A percentile compares a stretch with the other conserved stretches of the same genome.
Evolutionary conservation across 176 grass and related monocot species (phyloP).

Genomic region (Poa pratensis): DNA sequence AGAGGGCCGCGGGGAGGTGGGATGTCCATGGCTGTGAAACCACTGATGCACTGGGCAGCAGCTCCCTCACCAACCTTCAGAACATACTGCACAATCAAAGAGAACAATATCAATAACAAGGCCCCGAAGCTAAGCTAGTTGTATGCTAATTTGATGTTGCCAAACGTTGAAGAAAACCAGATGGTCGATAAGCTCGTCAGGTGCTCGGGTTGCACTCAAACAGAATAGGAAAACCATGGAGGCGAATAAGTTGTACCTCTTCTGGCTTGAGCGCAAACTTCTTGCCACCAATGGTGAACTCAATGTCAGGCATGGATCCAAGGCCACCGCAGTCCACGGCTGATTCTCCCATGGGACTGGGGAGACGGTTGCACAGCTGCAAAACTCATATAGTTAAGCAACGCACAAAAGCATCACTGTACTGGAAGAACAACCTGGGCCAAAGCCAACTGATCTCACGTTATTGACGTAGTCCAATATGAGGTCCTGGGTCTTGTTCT

Average conservation of each 20-base stretch:
- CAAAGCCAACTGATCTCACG: slow-evolving; percentile 32
- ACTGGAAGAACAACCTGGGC: neutral
- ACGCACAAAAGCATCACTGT: neutral
- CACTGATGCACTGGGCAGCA: slow-evolving; percentile 86
- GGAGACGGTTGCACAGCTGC: slow-evolving; percentile 83
- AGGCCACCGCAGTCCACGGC: slow-evolving; percentile 73
- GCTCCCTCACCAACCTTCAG: slow-evolving; percentile 78
- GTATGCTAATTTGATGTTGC: neutral
- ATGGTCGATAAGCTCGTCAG: neutral
- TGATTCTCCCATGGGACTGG: slow-evolving; percentile 96
- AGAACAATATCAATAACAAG: neutral
- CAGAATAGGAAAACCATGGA: neutral
- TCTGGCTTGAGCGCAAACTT: slow-evolving; percentile 64
- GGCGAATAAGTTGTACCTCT: slow-evolving; percentile 47
- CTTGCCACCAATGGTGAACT: slow-evolving; percentile 75
- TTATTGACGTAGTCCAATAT: slow-evolving; percentile 79
- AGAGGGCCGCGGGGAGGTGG: slow-evolving; percentile 85
- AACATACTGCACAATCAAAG: slow-evolving; percentile 63
- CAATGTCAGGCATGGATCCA: slow-evolving; percentile 67
- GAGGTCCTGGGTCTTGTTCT: slow-evolving; percentile 76
- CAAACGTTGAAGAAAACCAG: neutral
- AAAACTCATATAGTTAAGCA: slow-evolving; percentile 23
- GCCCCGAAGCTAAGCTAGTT: neutral
- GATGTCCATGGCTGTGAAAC: slow-evolving; percentile 87
- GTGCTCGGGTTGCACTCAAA: neutral